A percentile compares a stretch with the other conserved stretches of the same genome.
Conservation (phyloP, 345 rosid genomes). For the Brassica carinata region DNA sequence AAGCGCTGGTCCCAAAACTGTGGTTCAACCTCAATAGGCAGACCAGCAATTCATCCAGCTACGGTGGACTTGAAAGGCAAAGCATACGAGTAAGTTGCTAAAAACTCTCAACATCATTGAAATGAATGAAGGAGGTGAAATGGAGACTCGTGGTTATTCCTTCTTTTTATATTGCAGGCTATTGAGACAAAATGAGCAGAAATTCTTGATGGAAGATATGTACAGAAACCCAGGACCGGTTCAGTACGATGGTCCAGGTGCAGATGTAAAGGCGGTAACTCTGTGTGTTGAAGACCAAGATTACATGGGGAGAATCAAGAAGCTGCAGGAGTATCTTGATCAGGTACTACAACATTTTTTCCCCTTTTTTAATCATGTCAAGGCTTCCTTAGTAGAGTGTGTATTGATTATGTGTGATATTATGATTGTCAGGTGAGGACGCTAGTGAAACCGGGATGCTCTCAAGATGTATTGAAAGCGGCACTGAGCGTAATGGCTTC, state of each 20-base stretch:
- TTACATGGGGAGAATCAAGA: slow-evolving; percentile 96
- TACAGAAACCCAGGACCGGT: slow-evolving; percentile 97
- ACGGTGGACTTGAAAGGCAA: slow-evolving; percentile 91
- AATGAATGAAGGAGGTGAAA: neutral
- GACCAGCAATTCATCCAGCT: slow-evolving; percentile 91
- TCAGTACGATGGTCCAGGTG: slow-evolving; percentile 95
- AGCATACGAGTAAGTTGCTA: slow-evolving; percentile 78
- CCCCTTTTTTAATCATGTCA: no score
- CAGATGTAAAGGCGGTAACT: slow-evolving; percentile 76
- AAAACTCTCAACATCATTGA: slow-evolving; percentile 34
- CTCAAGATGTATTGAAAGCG: slow-evolving; percentile 94
- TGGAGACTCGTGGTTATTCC: neutral
- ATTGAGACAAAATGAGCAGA: slow-evolving; percentile 70
- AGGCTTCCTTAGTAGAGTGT: neutral
- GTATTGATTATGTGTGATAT: neutral
- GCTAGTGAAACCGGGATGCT: slow-evolving; percentile 92
- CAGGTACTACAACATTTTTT: slow-evolving; percentile 48
- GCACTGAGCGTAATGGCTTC: slow-evolving; percentile 94
- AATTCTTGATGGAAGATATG: slow-evolving; percentile 75
- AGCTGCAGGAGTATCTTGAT: slow-evolving; percentile 85
- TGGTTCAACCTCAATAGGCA: slow-evolving; percentile 67
- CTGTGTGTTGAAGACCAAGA: slow-evolving; percentile 95
- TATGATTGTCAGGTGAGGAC: slow-evolving; percentile 59
- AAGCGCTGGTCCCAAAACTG: slow-evolving; percentile 87
- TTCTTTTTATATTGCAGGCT: slow-evolving; percentile 48